Conservation (phyloP, 306 rosid species). For the Medicago ruthenica region DNA sequence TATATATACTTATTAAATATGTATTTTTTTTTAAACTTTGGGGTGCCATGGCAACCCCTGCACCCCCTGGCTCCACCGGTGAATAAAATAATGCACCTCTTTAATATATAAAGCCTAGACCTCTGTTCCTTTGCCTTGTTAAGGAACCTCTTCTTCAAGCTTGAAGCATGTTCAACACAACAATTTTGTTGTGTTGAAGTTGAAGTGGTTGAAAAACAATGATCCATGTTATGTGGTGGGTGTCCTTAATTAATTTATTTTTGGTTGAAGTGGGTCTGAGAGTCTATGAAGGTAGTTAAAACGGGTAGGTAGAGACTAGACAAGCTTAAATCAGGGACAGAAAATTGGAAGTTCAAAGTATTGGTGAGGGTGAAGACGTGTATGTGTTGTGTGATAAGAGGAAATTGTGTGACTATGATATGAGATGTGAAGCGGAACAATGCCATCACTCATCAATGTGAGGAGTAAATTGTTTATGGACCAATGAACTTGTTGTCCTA, state of each 20-base stretch:
- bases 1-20: no score
- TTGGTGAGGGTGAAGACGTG: background rate
- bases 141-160: conserved; percentile 56
- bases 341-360: background rate
- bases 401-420: background rate
- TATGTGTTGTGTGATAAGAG: background rate
- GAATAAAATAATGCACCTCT: conserved; percentile 67
- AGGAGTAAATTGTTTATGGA: conserved; percentile 23
- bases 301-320: conserved; percentile 15
- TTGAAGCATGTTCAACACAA: conserved; percentile 26
- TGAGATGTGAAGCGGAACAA: conserved; percentile 6
- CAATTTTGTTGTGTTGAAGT: conserved; percentile 29
- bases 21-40: no score
- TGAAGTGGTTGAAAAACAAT: conserved; percentile 34
- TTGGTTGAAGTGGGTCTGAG: no score
- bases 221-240: conserved; percentile 40
- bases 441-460: background rate
- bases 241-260: background rate
- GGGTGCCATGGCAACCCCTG: no score
- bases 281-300: background rate
- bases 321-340: background rate
- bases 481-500: background rate
- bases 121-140: conserved; percentile 58
- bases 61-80: no score
- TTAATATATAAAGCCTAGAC: conserved; percentile 60